phyloP scores from a whole-genome alignment of 805 yeast species.

The Candida vaughaniae region DNA sequence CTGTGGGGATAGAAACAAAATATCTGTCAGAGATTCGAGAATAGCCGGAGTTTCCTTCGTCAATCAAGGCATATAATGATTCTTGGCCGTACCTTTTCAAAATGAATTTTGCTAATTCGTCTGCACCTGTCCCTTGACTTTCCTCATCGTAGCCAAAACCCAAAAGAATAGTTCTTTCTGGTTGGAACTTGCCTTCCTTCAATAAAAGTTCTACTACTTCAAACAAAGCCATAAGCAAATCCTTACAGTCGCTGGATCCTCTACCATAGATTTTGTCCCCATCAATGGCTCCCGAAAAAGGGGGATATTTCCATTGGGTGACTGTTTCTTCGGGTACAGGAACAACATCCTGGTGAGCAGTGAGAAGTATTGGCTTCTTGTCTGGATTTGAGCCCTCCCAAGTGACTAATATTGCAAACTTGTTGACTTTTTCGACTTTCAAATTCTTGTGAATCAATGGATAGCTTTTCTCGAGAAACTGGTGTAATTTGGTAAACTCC shows the following conservation, averaged over 20 bases:
- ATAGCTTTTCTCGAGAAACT: slow-evolving; percentile 28
- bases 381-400: slow-evolving; percentile 37
- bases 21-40: slow-evolving; percentile 30
- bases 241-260: slow-evolving; percentile 40
- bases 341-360: slow-evolving; percentile 44
- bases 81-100: slow-evolving; percentile 38
- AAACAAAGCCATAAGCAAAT: slow-evolving; percentile 41
- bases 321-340: slow-evolving; percentile 41
- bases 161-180: slow-evolving; percentile 44
- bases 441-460: slow-evolving; percentile 34
- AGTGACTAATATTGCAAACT: slow-evolving; percentile 35
- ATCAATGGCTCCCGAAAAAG: slow-evolving; percentile 35
- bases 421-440: slow-evolving; percentile 33
- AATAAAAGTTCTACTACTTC: slow-evolving; percentile 36
- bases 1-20: slow-evolving; percentile 45
- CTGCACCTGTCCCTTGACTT: slow-evolving; percentile 41
- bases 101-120: slow-evolving; percentile 33
- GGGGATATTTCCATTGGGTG: slow-evolving; percentile 37
- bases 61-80: slow-evolving; percentile 44
- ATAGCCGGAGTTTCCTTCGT: slow-evolving; percentile 36
- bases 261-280: slow-evolving; percentile 34
- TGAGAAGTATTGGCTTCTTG: slow-evolving; percentile 34
- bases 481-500: slow-evolving; percentile 26
- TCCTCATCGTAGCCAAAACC: slow-evolving; percentile 56
- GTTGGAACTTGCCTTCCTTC: slow-evolving; percentile 31